Percentiles rank a stretch among this genome's conserved stretches.
These are phyloP conservation scores for Aureococcus anophagefferens DNA, from an alignment of 108 stramenopile genomes.

Conservation along the genomic window DNA sequence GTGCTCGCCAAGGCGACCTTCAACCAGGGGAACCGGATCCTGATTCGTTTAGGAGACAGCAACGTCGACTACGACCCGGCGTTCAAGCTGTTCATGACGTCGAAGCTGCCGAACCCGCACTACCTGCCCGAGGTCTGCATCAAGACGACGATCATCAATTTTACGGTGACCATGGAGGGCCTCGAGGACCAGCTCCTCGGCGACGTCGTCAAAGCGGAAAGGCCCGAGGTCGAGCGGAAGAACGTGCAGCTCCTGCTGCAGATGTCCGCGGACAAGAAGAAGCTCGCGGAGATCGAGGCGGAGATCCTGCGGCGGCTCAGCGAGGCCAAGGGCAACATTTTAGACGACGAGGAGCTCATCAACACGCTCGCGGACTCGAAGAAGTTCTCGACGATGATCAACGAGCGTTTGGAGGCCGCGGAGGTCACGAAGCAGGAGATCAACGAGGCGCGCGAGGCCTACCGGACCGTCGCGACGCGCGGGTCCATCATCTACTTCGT, in stretches of 20 bases:
- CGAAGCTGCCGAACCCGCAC: conserved; percentile 60
- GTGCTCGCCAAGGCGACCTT: conserved; percentile 44
- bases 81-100: conserved; percentile 53
- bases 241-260: conserved; percentile 40
- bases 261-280: conserved; percentile 50
- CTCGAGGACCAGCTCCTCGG: conserved; percentile 55
- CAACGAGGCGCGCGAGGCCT: conserved; percentile 36
- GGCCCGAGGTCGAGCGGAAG: conserved; percentile 45
- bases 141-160: conserved; percentile 58
- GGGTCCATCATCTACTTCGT: conserved; percentile 54
- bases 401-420: conserved; percentile 44
- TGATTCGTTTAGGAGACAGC: conserved; percentile 50
- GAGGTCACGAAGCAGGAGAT: conserved; percentile 46
- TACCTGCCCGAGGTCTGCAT: conserved; percentile 58
- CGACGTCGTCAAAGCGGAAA: conserved; percentile 43
- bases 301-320: conserved; percentile 41
- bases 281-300: conserved; percentile 46
- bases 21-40: conserved; percentile 43
- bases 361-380: conserved; percentile 50
- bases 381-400: conserved; percentile 37
- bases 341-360: conserved; percentile 55
- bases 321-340: conserved; percentile 43
- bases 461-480: conserved; percentile 41
- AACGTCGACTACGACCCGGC: conserved; percentile 51
- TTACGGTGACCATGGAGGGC: conserved; percentile 53